phyloP scores from a whole-genome alignment of 192 early-diverging fungal species.

The Coemansia sp. region DNA sequence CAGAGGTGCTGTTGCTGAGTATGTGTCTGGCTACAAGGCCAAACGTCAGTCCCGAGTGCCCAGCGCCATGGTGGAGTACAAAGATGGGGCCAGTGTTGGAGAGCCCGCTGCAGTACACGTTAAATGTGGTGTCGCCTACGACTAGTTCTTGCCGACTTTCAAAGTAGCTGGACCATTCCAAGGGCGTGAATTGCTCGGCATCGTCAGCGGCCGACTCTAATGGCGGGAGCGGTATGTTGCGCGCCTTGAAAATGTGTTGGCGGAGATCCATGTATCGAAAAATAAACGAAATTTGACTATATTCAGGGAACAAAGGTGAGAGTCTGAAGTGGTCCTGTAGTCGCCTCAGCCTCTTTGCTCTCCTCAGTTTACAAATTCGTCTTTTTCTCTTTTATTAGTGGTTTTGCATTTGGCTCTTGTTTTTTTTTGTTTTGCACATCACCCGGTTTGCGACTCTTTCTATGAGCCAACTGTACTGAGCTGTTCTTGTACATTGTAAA shows the following conservation, averaged over 20 bases:
- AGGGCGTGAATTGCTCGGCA: constrained; percentile 31
- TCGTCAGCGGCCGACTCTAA: constrained; percentile 14
- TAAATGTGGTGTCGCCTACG: constrained; percentile 54
- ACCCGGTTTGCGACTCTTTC: constrained; percentile 2
- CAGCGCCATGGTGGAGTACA: constrained; percentile 85
- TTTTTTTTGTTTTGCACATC: not conserved
- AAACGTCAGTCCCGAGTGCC: constrained; percentile 69
- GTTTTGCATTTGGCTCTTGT: not conserved
- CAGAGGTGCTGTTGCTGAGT: constrained; percentile 27
- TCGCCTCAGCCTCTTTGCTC: constrained; percentile 2
- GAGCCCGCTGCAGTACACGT: constrained; percentile 41
- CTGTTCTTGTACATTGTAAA: not conserved
- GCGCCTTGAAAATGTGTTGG: constrained; percentile 55
- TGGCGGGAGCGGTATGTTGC: constrained; percentile 37
- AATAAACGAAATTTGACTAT: not conserved
- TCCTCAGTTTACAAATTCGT: not conserved
- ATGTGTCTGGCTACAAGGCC: constrained; percentile 65
- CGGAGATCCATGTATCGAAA: constrained; percentile 36
- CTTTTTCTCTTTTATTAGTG: not conserved
- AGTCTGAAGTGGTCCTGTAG: not conserved
- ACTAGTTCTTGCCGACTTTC: constrained; percentile 47
- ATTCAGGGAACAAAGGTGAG: not conserved
- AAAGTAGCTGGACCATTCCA: constrained; percentile 64
- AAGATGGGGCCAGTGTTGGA: constrained; percentile 63
- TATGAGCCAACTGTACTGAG: constrained; percentile 1